Evolutionary conservation across 2,329 filamentous ascomycete species (phyloP).

Genomic region (Pseudogymnoascus destructans): DNA sequence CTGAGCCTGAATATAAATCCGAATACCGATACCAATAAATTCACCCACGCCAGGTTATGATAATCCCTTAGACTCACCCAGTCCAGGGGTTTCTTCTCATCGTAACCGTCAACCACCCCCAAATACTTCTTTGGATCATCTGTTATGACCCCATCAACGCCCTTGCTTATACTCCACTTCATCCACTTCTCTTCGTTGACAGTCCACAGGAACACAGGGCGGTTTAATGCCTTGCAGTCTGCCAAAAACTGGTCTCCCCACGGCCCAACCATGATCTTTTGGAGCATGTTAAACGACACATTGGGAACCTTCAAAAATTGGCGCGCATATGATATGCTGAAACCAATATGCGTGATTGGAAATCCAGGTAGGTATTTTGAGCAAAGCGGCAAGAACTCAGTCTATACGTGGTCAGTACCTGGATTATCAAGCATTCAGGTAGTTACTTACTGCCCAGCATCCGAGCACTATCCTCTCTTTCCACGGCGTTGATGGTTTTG

Average conservation of each 20-base stretch:
- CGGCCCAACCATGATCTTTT: conserved; percentile 53
- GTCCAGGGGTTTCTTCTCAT: conserved; percentile 18
- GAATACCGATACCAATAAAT: conserved; percentile 11
- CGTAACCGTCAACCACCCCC: conserved; percentile 38
- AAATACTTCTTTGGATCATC: conserved; percentile 63
- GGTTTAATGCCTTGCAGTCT: conserved; percentile 40
- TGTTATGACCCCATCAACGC: conserved; percentile 70
- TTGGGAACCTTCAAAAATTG: conserved; percentile 55
- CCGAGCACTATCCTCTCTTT: conserved; percentile 61
- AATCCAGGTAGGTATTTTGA: conserved; percentile 48
- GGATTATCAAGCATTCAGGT: background rate
- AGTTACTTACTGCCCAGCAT: conserved; percentile 55
- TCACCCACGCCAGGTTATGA: background rate
- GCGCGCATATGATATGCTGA: conserved; percentile 48
- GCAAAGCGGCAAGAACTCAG: conserved; percentile 54
- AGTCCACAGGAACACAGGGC: conserved; percentile 69
- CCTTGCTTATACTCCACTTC: conserved; percentile 59
- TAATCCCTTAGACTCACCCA: conserved; percentile 13
- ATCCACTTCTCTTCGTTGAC: conserved; percentile 70
- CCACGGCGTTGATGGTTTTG: conserved; percentile 47
- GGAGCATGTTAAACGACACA: conserved; percentile 67
- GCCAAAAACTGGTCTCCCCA: conserved; percentile 53
- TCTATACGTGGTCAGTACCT: conserved; percentile 27
- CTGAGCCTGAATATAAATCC: conserved; percentile 16
- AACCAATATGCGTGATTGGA: conserved; percentile 55